phyloP scores from a whole-genome alignment of 78 protist species.

The Dictyostelium purpureum region DNA sequence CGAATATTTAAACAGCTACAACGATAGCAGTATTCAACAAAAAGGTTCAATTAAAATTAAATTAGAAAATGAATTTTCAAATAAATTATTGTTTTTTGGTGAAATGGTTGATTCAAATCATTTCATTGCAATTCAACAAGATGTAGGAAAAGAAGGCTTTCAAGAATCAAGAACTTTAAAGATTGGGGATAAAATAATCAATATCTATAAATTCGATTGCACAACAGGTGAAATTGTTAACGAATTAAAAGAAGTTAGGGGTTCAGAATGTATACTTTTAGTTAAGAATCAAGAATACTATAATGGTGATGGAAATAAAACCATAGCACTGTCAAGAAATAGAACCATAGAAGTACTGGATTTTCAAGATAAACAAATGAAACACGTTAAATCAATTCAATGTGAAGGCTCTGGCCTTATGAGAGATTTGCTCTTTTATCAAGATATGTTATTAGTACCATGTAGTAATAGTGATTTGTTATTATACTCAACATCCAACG shows the following conservation, averaged over 20 bases:
- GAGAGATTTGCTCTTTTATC: constrained; percentile 37
- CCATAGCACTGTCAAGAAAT: constrained; percentile 17
- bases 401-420: constrained; percentile 46
- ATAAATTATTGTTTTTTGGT: constrained; percentile 23
- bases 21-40: not conserved
- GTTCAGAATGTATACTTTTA: constrained; percentile 7
- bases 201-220: not conserved
- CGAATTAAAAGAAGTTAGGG: not conserved
- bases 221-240: not conserved
- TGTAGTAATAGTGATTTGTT: constrained; percentile 22
- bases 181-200: constrained; percentile 12
- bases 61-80: not conserved
- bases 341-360: constrained; percentile 23
- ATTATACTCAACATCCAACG: not conserved
- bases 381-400: not conserved
- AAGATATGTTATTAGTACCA: constrained; percentile 1
- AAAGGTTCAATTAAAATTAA: too few species aligned
- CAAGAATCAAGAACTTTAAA: constrained; percentile 18
- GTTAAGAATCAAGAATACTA: not conserved
- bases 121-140: constrained; percentile 10
- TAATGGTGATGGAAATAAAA: not conserved
- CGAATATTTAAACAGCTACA: not conserved
- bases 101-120: constrained; percentile 5
- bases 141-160: constrained; percentile 61
- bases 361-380: not conserved